These are phyloP conservation scores for Xylaria bambusicola DNA, from an alignment of 495 filamentous ascomycete genomes.

Conservation along the genomic window DNA sequence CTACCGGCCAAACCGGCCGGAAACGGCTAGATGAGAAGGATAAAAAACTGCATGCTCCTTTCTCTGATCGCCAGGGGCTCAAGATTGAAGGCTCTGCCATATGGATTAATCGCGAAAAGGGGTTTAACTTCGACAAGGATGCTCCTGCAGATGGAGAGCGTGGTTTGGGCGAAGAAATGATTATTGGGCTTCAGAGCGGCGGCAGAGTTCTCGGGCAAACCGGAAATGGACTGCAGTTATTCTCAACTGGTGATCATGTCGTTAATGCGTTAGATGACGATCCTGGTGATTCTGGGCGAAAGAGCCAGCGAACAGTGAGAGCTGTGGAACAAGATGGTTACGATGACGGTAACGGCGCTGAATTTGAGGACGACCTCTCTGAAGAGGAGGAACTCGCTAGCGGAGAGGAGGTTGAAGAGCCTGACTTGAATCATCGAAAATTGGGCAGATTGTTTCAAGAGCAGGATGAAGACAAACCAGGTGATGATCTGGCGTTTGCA, in stretches of 20 bases:
- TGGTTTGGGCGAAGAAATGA: constrained; percentile 89
- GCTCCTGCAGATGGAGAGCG: constrained; percentile 63
- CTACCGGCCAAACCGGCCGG: constrained; percentile 73
- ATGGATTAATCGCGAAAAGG: constrained; percentile 60
- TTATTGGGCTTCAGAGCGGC: constrained; percentile 85
- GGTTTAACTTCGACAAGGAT: constrained; percentile 75
- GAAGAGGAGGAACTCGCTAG: constrained; percentile 64
- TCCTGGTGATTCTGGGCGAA: constrained; percentile 71
- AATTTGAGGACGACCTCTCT: constrained; percentile 53
- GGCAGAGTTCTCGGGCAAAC: constrained; percentile 79
- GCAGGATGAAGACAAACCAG: constrained; percentile 37
- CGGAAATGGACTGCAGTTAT: constrained; percentile 78
- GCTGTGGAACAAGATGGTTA: constrained; percentile 52
- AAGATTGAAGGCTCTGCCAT: constrained; percentile 62
- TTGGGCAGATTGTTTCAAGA: constrained; percentile 59
- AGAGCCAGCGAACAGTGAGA: constrained; percentile 65
- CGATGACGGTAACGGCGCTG: constrained; percentile 34
- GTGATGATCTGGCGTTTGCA: constrained; percentile 73
- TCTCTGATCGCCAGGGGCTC: constrained; percentile 95
- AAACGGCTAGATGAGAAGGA: constrained; percentile 89
- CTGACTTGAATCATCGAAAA: constrained; percentile 56
- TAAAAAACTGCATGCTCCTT: constrained; percentile 91
- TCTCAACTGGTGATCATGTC: constrained; percentile 69
- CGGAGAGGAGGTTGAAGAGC: constrained; percentile 61
- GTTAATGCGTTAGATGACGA: constrained; percentile 58